Evolutionary conservation across 2,329 filamentous ascomycete genomes (phyloP), one percentile per base, ranked within the genome.

Genomic region (Sporothrix curviconia): DNA sequence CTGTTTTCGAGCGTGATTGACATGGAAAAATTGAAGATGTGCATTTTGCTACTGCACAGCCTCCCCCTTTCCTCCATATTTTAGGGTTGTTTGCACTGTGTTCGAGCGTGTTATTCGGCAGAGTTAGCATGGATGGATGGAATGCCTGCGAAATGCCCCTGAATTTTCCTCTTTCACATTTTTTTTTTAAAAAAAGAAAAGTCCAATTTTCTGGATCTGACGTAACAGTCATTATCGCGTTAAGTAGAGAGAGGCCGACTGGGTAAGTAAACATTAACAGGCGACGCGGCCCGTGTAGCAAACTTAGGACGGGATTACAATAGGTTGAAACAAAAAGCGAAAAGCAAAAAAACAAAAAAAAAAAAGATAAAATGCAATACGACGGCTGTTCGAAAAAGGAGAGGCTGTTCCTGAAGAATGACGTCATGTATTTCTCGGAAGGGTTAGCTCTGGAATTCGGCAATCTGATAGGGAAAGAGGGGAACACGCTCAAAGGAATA

Each of bases 61-160:
- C 54, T 49, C 54, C 54, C 53, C 54, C 54, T n/a, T 56, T 49
- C 25, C 17, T 46, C 32, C 32, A 37, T n/a, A n/a, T n/a, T n/a
- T n/a, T n/a, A n/a, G n/a, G n/a, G n/a, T n/a, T n/a, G n/a, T n/a
- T n/a, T n/a, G n/a, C n/a, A n/a, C n/a, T n/a, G n/a, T n/a, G n/a
- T n/a, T n/a, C n/a, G n/a, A n/a, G n/a, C n/a, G n/a, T n/a, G n/a
- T n/a, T n/a, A 24, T 22, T 37, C 30, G 19, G 32, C 47, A 30
- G 32, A 37, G 12, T 14, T 14, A 37, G 7, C 17, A 37, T 25
- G 47, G 47, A 24, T 24, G 46, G n/a, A 24, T 50, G 30, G 17
- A 50, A 44, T 14, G 24, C n/a, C 8, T 24, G 15, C 30, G 43
- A 28, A 28, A 46, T 30, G 11, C 15, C 7, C 25, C 15, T 46